Evolutionary conservation across 148 eudicot species (phyloP), one percentile per base, ranked within the genome.

Genomic region (Linanthus parryae): DNA sequence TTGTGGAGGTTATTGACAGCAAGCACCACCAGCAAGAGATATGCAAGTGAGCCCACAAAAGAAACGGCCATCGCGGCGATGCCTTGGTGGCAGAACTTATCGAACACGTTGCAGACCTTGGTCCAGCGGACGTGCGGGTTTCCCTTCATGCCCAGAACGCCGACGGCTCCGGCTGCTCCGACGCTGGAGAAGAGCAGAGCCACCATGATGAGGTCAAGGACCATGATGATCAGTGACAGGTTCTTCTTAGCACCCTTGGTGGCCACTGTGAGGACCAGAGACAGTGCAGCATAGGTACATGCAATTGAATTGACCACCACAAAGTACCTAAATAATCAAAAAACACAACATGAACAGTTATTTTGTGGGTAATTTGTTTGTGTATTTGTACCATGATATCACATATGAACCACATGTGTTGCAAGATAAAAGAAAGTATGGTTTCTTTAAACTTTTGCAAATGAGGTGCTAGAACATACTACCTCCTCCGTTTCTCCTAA

Each of bases 41-140:
- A 74, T 4, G 48, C 47, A 0, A 51, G 1, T 0, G 81, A 55
- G 14, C 70, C 91, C 0, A 64, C 21, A 0, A 59, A 16, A 4
- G 86, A 83, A 31, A 76, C 19, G 15, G n/a, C 62, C 2, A 80
- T 0, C 3, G 79, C 69, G 36, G 59, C 83, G 3, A 56, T 31
- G 5, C 40, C 55, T 29, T 72, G 83, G 68, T 65, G 25, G 44
- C 92, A 84, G 44, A 71, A 84, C 42, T 54, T 73, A 0, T 26
- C 71, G 53, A 69, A 77, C 26, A 66, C 68, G 55, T 77, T 48
- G 57, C 95, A 85, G 18, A 85, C 89, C 59, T 85, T 82, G 46
- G 62, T 55, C 95, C 95, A 85, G 18, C 41, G 71, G 38, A 79
- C 59, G 68, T 85, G 95, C 6, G 83, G 58, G 64, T 85, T 85